Conservation (phyloP, 805 yeast genomes). For the Kodamaea neixiangensis region DNA sequence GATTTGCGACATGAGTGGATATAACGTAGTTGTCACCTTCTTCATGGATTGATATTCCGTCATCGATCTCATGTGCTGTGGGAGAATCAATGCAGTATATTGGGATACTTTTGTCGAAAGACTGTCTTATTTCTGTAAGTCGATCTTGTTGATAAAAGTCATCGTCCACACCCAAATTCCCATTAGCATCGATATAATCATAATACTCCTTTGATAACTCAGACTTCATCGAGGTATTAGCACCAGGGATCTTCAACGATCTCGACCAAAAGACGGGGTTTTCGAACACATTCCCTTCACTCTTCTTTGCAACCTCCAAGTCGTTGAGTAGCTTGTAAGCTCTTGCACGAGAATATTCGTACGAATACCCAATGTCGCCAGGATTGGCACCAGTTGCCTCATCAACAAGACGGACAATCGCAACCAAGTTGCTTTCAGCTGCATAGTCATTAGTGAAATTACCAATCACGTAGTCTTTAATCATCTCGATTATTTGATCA, state of each 20-base stretch:
- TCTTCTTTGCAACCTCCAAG: conserved; percentile 27
- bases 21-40: conserved; percentile 39
- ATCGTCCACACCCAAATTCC: conserved; percentile 3
- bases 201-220: conserved; percentile 47
- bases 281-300: conserved; percentile 26
- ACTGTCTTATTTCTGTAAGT: conserved; percentile 31
- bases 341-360: conserved; percentile 53
- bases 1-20: conserved; percentile 84
- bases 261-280: conserved; percentile 58
- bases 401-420: conserved; percentile 33
- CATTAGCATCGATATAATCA: conserved; percentile 25
- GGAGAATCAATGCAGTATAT: conserved; percentile 84
- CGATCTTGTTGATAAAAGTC: conserved; percentile 36
- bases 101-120: conserved; percentile 42
- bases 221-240: conserved; percentile 43
- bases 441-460: conserved; percentile 47
- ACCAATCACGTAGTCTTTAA: conserved; percentile 59
- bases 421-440: conserved; percentile 46
- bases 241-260: conserved; percentile 45
- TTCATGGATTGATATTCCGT: conserved; percentile 70
- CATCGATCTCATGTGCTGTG: conserved; percentile 89
- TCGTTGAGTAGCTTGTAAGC: conserved; percentile 49
- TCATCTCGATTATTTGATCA: conserved; percentile 43
- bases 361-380: conserved; percentile 13
- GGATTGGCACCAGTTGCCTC: neutral